Evolutionary conservation across 768 basidiomycete species (phyloP).

Genomic region (Neoboletus brunneissimus): DNA sequence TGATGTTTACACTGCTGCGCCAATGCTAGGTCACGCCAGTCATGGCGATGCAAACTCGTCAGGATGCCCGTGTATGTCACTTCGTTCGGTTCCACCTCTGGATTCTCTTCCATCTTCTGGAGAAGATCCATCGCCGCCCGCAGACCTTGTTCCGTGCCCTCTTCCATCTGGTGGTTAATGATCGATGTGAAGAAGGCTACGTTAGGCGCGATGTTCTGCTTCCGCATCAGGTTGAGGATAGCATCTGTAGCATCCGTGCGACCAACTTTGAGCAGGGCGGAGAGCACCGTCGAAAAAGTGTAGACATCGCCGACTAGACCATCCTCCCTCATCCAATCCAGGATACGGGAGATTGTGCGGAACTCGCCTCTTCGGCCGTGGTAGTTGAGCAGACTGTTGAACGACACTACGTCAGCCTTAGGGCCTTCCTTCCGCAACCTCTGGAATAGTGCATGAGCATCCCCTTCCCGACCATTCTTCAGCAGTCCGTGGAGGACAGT

Average conservation of each 20-base stretch:
- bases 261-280: constrained; percentile 68
- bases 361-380: constrained; percentile 64
- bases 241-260: constrained; percentile 62
- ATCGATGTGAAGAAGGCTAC: constrained; percentile 76
- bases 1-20: constrained; percentile 46
- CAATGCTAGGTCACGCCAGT: constrained; percentile 44
- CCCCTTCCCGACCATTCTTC: constrained; percentile 35
- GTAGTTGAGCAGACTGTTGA: constrained; percentile 77
- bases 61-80: constrained; percentile 84
- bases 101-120: constrained; percentile 66
- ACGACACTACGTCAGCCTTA: constrained; percentile 67
- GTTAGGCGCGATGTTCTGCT: constrained; percentile 70
- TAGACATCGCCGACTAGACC: constrained; percentile 71
- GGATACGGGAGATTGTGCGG: constrained; percentile 51
- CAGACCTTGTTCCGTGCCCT: constrained; percentile 52
- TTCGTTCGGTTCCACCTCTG: constrained; percentile 56
- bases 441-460: constrained; percentile 42
- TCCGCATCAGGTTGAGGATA: constrained; percentile 71
- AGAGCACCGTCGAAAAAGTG: constrained; percentile 85
- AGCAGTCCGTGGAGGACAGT: constrained; percentile 72
- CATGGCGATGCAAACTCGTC: constrained; percentile 62
- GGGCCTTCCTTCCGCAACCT: constrained; percentile 52
- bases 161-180: constrained; percentile 68
- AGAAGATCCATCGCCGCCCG: constrained; percentile 67
- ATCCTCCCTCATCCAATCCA: constrained; percentile 55